phyloP scores from a whole-genome alignment of 2,329 filamentous ascomycete genomes.

The Alternaria atra region DNA sequence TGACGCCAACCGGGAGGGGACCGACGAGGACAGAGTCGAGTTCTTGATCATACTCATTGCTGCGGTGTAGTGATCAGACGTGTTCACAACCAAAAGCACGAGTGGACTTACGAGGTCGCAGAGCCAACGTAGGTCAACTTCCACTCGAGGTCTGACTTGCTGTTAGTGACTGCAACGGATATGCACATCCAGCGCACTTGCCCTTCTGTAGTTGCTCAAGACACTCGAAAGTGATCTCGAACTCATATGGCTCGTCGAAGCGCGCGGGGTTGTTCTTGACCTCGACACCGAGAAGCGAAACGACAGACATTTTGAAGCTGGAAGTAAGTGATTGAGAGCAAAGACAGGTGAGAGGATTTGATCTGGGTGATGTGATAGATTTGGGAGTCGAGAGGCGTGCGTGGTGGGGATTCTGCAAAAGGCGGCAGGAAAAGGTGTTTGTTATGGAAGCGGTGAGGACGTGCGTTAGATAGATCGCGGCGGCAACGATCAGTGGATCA shows the following conservation, averaged over 20 bases:
- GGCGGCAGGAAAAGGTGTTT: slow-evolving; percentile 27
- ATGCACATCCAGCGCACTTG: slow-evolving; percentile 48
- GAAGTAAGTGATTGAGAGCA: slow-evolving; percentile 7
- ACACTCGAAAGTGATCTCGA: slow-evolving; percentile 99
- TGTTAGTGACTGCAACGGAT: slow-evolving; percentile 22
- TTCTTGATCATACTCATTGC: slow-evolving; percentile 97
- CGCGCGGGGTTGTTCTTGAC: slow-evolving; percentile 96
- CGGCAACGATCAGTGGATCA: slow-evolving; percentile 28
- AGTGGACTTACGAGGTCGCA: slow-evolving; percentile 81
- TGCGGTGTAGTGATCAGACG: slow-evolving; percentile 49
- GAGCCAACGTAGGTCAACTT: slow-evolving; percentile 99
- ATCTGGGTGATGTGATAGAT: neutral
- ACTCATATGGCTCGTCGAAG: slow-evolving; percentile 92
- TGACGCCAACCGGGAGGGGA: slow-evolving; percentile 95
- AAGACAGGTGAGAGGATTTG: neutral
- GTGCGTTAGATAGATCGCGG: slow-evolving; percentile 32
- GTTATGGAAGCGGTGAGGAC: slow-evolving; percentile 33
- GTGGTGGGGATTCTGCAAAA: slow-evolving; percentile 15
- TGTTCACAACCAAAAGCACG: slow-evolving; percentile 1
- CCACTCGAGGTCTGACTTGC: slow-evolving; percentile 86
- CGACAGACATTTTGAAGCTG: slow-evolving; percentile 80
- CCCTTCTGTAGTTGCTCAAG: slow-evolving; percentile 94
- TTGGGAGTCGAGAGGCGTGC: slow-evolving; percentile 6
- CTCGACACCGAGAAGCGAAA: slow-evolving; percentile 93
- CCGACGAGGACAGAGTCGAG: slow-evolving; percentile 96